These are phyloP conservation scores for Hydrangea macrophylla DNA, from an alignment of 148 eudicot species.

Conservation along the genomic window DNA sequence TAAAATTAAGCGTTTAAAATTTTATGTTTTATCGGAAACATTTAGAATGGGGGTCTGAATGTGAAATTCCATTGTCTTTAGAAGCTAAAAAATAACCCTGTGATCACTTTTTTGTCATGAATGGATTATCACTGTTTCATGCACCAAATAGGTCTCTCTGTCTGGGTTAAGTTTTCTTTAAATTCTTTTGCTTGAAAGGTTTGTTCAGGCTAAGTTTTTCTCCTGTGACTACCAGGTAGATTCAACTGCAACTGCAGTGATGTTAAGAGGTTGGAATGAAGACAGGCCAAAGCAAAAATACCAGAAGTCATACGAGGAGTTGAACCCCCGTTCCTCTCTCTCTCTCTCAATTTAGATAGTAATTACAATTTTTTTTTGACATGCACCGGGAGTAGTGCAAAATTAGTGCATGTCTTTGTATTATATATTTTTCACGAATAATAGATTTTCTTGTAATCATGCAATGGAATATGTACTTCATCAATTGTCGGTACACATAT, in stretches of 20 bases:
- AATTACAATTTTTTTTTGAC: too few species aligned
- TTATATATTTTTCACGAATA: background rate
- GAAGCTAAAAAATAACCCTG: background rate
- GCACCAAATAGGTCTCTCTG: background rate
- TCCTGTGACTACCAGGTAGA: background rate
- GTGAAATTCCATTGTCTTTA: too few species aligned
- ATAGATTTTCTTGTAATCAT: background rate
- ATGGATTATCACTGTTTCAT: background rate
- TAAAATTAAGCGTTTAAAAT: too few species aligned
- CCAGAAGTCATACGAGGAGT: background rate
- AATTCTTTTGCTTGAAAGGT: background rate
- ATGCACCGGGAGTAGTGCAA: background rate
- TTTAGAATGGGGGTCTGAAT: background rate
- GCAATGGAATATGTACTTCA: background rate
- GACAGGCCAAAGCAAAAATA: background rate
- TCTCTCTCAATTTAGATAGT: too few species aligned
- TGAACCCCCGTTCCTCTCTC: background rate
- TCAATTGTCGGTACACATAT: background rate
- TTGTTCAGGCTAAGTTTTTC: background rate
- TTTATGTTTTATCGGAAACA: too few species aligned
- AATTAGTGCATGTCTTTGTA: background rate
- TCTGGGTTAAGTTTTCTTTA: background rate
- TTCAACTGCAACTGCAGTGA: conserved; percentile 1
- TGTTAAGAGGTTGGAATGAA: background rate
- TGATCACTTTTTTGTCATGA: background rate